Base-by-base conservation (phyloP, 768 basidiomycete species). In the Krasilnikovozyma curviuscula region DNA sequence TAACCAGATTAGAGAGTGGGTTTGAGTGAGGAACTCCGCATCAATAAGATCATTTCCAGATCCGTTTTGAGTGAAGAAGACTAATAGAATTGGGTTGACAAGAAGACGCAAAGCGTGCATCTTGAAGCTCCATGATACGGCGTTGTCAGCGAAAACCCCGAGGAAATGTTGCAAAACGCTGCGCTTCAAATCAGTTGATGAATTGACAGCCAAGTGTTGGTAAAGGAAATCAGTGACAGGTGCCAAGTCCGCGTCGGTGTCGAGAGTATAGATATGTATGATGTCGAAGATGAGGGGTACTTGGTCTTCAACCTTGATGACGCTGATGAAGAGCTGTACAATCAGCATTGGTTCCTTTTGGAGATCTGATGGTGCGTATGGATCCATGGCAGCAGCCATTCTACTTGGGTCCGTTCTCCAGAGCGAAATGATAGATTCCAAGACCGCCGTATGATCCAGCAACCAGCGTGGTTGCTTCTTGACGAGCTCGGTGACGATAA, bases 261-360 rank as follows among this genome's bases (percentile, higher is more conserved):
- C 73, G 54, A 79, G 78, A 23, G 79, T 77, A 66, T 79, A 95
- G 40, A 86, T 67, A 10, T 77, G 75, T 40, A 83, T 76, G 31
- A 93, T 68, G 48, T 89, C 85, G 63, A 93, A 93, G 9, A 97
- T 67, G 7, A 98, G 67, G 57, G 91, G 83, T 40, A 93, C 73
- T 38, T 84, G 79, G 35, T 78, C 75, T 42, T 63, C 55, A 28
- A 23, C 42, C 47, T 74, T 71, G 44, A 66, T 58, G 55, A 61
- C 65, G 10, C 59, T 73, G 54, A 77, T 75, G 65, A 97, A 86
- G 52, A 95, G 76, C 5, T 75, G 71, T 33, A 85, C 65, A 56
- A 86, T 71, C 40, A 83, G 64, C 5, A 72, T 69, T 54, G 68
- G 67, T 57, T 67, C 66, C 40, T 62, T 59, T 38, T 62, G 52